Conservation (phyloP, 208 protist species). For the Acanthamoeba pearcei region DNA sequence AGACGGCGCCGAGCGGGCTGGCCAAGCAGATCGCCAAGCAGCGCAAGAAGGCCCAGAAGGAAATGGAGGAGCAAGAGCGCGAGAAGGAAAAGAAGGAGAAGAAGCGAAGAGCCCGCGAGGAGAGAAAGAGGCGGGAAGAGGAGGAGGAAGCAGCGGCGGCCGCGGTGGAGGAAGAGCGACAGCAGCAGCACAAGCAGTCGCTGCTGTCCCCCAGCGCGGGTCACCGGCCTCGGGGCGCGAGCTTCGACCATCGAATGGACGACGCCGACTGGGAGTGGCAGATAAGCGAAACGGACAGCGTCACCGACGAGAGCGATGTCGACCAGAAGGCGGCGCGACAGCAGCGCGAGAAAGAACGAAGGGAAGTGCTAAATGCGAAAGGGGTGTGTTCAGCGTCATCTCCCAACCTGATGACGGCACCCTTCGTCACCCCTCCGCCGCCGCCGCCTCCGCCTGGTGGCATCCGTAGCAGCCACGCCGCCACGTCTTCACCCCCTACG, state of each 20-base stretch:
- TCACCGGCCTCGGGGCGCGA: background rate
- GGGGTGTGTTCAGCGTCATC: background rate
- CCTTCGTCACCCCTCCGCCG: too few species aligned
- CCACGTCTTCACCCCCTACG: background rate
- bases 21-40: conserved; percentile 42
- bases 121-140: background rate
- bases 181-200: background rate
- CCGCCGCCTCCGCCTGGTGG: background rate
- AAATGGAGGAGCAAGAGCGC: background rate
- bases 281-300: background rate
- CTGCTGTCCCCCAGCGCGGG: background rate
- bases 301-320: background rate
- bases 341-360: too few species aligned
- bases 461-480: background rate
- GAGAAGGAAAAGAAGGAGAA: conserved; percentile 30
- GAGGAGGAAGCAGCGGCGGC: background rate
- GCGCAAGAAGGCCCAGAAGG: conserved; percentile 15
- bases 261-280: conserved; percentile 10
- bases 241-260: background rate
- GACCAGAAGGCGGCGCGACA: background rate
- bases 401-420: background rate
- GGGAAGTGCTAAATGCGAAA: background rate
- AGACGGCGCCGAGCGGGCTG: background rate
- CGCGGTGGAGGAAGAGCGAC: background rate
- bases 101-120: background rate